A percentile compares a stretch with the other conserved stretches of the same genome.
phyloP scores from a whole-genome alignment of 768 basidiomycete species.

The Hygrocybe coccinea region DNA sequence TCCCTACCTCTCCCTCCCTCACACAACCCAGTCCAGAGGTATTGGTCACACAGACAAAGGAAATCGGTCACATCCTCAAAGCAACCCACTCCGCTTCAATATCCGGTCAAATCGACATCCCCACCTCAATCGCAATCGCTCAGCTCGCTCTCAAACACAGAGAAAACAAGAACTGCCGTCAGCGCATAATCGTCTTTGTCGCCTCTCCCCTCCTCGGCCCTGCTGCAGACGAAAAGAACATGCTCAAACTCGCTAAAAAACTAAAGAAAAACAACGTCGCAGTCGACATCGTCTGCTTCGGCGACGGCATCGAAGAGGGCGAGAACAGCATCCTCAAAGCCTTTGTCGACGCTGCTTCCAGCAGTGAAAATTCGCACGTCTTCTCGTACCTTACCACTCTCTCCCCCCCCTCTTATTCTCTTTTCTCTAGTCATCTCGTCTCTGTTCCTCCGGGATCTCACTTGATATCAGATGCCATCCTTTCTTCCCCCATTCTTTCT shows the following conservation, averaged over 20 bases:
- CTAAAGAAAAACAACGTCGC: constrained; percentile 99
- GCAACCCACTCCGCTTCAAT: constrained; percentile 73
- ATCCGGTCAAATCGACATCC: constrained; percentile 78
- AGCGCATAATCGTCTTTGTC: constrained; percentile 91
- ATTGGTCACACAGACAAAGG: constrained; percentile 92
- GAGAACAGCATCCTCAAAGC: constrained; percentile 63
- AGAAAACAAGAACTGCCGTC: constrained; percentile 96
- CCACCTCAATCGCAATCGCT: constrained; percentile 88
- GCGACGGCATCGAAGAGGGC: constrained; percentile 79
- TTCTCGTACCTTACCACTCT: background rate
- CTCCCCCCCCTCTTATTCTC: background rate
- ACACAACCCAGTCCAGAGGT: constrained; percentile 74
- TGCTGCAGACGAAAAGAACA: constrained; percentile 68
- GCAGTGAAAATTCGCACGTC: constrained; percentile 81
- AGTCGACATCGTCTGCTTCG: constrained; percentile 85
- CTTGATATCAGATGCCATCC: constrained; percentile 78
- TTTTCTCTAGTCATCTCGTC: constrained; percentile 64
- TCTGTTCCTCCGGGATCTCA: constrained; percentile 71
- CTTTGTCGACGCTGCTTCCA: constrained; percentile 79
- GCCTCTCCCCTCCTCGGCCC: constrained; percentile 78
- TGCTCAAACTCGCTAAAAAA: constrained; percentile 90
- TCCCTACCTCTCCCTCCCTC: background rate
- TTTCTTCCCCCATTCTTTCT: constrained; percentile 76
- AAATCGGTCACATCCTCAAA: constrained; percentile 84
- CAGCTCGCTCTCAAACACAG: constrained; percentile 96